Percentiles rank a stretch among this genome's conserved stretches.
Conservation (phyloP, 306 rosid genomes). For the Nissolia schottii region DNA sequence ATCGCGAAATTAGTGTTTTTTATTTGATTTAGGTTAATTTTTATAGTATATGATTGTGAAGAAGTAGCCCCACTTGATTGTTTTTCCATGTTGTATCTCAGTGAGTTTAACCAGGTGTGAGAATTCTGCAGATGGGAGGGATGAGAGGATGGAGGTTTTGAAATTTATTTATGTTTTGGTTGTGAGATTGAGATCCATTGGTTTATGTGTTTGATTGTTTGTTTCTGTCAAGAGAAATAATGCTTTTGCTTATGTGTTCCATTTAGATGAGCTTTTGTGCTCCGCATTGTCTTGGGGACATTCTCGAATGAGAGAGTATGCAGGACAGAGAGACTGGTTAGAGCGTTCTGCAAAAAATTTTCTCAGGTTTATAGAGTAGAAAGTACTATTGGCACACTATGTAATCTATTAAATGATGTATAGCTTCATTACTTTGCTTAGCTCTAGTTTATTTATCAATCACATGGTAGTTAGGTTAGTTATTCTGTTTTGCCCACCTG, state of each 20-base stretch:
- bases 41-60: background rate
- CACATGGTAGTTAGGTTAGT: too few relatives aligned
- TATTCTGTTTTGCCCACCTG: too few relatives aligned
- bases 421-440: too few relatives aligned
- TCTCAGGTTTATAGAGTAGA: background rate
- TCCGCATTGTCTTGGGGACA: background rate
- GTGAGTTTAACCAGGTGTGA: conserved; percentile 7
- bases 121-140: background rate
- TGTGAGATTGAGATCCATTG: conserved; percentile 13
- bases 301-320: background rate
- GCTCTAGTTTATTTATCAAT: too few relatives aligned
- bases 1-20: too few relatives aligned
- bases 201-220: background rate
- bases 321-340: background rate
- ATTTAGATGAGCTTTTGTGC: background rate
- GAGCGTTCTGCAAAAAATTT: background rate
- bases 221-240: background rate
- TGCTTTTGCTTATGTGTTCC: background rate
- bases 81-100: background rate
- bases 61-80: background rate
- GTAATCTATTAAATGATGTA: too few relatives aligned
- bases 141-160: background rate
- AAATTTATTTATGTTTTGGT: background rate
- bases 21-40: conserved; percentile 1
- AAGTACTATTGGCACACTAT: too few relatives aligned